Conservation (phyloP, 108 stramenopile species). For the Cyclotella distinguenda region DNA sequence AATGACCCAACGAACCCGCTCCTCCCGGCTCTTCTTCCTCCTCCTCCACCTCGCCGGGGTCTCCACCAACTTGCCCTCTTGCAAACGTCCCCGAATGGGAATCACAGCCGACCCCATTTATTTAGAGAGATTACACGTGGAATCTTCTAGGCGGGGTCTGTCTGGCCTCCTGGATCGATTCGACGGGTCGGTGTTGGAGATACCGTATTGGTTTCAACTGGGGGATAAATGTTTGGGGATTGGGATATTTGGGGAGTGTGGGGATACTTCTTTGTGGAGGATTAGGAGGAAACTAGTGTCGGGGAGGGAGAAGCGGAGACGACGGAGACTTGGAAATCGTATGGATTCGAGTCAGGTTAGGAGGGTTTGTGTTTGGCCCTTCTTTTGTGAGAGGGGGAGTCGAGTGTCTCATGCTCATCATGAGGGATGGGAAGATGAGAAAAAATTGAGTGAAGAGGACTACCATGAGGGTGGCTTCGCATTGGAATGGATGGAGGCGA, state of each 20-base stretch:
- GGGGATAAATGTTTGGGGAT: conserved; percentile 68
- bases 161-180: conserved; percentile 24
- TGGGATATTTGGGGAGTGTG: conserved; percentile 68
- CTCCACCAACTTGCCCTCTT: conserved; percentile 41
- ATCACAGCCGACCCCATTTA: conserved; percentile 65
- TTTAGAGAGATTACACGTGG: conserved; percentile 51
- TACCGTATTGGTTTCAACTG: conserved; percentile 77
- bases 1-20: conserved; percentile 57
- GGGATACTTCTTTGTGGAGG: conserved; percentile 79
- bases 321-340: neutral
- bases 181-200: conserved; percentile 27
- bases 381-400: conserved; percentile 37
- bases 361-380: conserved; percentile 42
- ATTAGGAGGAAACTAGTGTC: conserved; percentile 37
- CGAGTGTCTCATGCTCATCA: conserved; percentile 2
- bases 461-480: conserved; percentile 32
- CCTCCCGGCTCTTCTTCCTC: conserved; percentile 58
- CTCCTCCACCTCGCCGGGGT: conserved; percentile 61
- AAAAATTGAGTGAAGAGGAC: conserved; percentile 23
- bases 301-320: conserved; percentile 11
- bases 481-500: conserved; percentile 28
- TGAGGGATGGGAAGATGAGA: neutral
- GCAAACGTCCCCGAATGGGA: conserved; percentile 10
- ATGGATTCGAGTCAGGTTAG: neutral
- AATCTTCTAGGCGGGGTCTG: conserved; percentile 26